These are phyloP conservation scores for Didymella lethalis DNA, from an alignment of 2,329 filamentous ascomycete genomes.

Conservation along the genomic window DNA sequence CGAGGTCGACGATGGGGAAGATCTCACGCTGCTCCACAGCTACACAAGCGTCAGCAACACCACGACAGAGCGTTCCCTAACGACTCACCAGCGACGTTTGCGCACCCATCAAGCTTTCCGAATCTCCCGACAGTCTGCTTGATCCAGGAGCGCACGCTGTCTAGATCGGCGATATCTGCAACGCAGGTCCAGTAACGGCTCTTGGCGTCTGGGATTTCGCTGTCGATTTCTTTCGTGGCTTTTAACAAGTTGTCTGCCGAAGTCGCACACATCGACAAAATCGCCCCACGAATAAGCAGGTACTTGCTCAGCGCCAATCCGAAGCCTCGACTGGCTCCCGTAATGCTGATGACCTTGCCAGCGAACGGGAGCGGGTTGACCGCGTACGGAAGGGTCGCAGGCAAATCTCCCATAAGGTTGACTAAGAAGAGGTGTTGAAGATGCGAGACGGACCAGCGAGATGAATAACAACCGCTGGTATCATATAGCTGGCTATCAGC, in stretches of 20 bases:
- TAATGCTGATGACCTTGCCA: conserved; percentile 24
- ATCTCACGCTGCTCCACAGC: conserved; percentile 27
- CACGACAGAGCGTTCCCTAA: neutral
- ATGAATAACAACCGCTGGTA: neutral
- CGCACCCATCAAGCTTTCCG: conserved; percentile 24
- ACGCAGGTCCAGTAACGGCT: conserved; percentile 16
- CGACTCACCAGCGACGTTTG: conserved; percentile 23
- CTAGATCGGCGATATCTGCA: conserved; percentile 18
- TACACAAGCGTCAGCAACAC: conserved; percentile 1
- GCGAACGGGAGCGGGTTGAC: conserved; percentile 20
- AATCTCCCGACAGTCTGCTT: conserved; percentile 21
- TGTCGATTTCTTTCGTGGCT: conserved; percentile 19
- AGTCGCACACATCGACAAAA: conserved; percentile 25
- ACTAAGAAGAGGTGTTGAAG: neutral
- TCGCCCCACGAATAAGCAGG: conserved; percentile 20
- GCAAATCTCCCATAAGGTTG: conserved; percentile 1
- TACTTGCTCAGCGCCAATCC: conserved; percentile 24
- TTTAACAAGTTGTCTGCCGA: conserved; percentile 20
- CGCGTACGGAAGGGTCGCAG: conserved; percentile 11
- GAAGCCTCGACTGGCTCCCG: conserved; percentile 23
- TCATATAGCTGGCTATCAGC: conserved; percentile 1
- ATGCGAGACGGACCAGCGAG: neutral
- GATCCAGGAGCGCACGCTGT: conserved; percentile 20
- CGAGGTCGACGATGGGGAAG: conserved; percentile 23
- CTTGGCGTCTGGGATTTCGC: conserved; percentile 19